Conservation (phyloP, 495 filamentous ascomycete genomes). For the Xylaria flabelliformis region DNA sequence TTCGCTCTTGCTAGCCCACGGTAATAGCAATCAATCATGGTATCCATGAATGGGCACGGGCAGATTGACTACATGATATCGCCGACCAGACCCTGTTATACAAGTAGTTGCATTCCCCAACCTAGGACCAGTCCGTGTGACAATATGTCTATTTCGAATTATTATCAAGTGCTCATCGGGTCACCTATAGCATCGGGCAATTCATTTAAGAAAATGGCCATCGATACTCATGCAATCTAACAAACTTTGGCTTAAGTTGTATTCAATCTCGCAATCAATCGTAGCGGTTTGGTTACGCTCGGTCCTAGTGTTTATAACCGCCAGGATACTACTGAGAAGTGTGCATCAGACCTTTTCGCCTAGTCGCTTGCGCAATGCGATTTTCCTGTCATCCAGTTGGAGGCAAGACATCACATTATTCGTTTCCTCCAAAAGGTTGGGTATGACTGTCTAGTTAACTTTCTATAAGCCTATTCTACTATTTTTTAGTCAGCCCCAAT, state of each 20-base stretch:
- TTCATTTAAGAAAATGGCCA: background rate
- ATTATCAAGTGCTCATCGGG: too few relatives aligned
- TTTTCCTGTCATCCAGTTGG: background rate
- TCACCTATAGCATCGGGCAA: background rate
- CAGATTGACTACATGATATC: too few relatives aligned
- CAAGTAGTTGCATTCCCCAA: too few relatives aligned
- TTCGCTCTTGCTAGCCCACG: too few relatives aligned
- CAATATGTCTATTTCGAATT: too few relatives aligned
- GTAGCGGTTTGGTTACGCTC: background rate
- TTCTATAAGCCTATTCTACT: conserved; percentile 6
- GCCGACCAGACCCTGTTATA: too few relatives aligned
- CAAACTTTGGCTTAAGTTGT: background rate
- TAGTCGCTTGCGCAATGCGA: background rate
- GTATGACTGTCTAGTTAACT: background rate
- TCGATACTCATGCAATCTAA: background rate
- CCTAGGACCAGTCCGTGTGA: too few relatives aligned
- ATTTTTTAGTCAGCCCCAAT: conserved; percentile 8
- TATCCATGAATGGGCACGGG: too few relatives aligned
- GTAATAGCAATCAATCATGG: too few relatives aligned
- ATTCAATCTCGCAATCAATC: background rate
- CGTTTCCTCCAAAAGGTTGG: background rate
- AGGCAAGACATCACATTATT: background rate
- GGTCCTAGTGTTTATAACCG: background rate
- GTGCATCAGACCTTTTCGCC: background rate
- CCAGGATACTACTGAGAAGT: background rate